Base-by-base conservation (phyloP, 768 basidiomycete species). In the Lepiota venenata region DNA sequence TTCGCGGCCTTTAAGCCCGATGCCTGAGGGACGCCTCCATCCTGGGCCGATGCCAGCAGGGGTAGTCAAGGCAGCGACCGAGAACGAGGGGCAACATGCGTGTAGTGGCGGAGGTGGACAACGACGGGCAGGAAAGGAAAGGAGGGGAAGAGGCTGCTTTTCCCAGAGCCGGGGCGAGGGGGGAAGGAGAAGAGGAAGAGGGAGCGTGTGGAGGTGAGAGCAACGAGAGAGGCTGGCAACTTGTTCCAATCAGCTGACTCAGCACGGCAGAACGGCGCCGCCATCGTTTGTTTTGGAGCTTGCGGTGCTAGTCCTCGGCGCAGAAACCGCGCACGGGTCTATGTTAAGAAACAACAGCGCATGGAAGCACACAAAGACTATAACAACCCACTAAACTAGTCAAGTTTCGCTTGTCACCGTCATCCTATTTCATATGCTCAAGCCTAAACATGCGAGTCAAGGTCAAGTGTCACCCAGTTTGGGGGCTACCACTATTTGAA, bases 1-100 rank as follows among this genome's bases (percentile, higher is more conserved):
- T 82, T 83, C 0, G 85, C 82, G 27, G 86, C 82, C 4, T 64
- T 65, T 8, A 76, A 37, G 49, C 79, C 81, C 27, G 72, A 74
- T 6, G 79, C 79, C 4, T 84, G 77, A 40, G 63, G 60, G n/a
- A 87, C 71, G 2, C 60, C 56, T 18, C 85, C 85, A 55, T 86
- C 85, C 51, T 79, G 76, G 16, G 73, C 75, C 38, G 68, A 49
- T n/a, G 61, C 72, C n/a, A 75, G 64, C 1, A 73, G 47, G 2
- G 75, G 70, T 3, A n/a, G 63, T 61, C 10, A 75, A 45, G 2
- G 63, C 47, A 15, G 72, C 58, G 22, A 74, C 56, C n/a, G 38
- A 61, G 55, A 32, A 11, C 32, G 46, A 47, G 61, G 41, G 59
- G 50, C 36, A 64, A 51, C 64, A 65, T 63, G 25, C 43, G 55